Base-by-base conservation (phyloP, 139 green algal species). In the Chlorella sp. region DNA sequence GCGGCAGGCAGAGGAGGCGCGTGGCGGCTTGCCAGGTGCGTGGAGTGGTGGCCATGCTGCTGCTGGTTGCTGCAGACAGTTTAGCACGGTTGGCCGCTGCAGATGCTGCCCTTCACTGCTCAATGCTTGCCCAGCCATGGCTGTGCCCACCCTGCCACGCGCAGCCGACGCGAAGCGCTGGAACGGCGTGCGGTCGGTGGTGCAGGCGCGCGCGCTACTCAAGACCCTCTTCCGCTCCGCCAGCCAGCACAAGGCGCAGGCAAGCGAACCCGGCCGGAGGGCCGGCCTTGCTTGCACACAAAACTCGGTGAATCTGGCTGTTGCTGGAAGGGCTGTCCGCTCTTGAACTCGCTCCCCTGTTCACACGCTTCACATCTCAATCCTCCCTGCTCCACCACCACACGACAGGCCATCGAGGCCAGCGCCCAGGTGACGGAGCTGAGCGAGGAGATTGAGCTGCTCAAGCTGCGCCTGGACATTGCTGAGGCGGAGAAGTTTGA, bases 141-240 rank as follows among this genome's bases (percentile, higher is more conserved):
- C 44, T 11, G 11, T 60, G 51, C 2, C 2, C 51, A 21, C 51
- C 15, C 51, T 60, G 18, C 15, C 51, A 60, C 28, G 12, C 18
- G 93, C 93, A 25, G 90, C 88, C 23, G 93, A 97, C 51, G 90
- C 87, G 23, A 89, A 87, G 30, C 92, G 95, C 62, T 98, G 95
- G 95, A 92, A 84, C 18, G 91, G 89, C 32, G 71, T 98, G 34
- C 89, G 90, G 36, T 90, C 71, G 56, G 72, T 94, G 4, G 83
- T 90, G 15, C 94, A 98, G 86, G 91, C 88, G 12, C 90, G 91
- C 6, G 90, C 91, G 44, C 73, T 97, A 88, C 89, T 98, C 36
- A 90, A 90, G 51, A 89, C 91, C 12, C 57, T 95, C 34, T 98
- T 98, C 91, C 78, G 89, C 0, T 64, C 85, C 21, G 92, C 92